Evolutionary conservation across 768 basidiomycete genomes (phyloP), one percentile per base, ranked within the genome.

Genomic region (Suillus ampliporus): DNA sequence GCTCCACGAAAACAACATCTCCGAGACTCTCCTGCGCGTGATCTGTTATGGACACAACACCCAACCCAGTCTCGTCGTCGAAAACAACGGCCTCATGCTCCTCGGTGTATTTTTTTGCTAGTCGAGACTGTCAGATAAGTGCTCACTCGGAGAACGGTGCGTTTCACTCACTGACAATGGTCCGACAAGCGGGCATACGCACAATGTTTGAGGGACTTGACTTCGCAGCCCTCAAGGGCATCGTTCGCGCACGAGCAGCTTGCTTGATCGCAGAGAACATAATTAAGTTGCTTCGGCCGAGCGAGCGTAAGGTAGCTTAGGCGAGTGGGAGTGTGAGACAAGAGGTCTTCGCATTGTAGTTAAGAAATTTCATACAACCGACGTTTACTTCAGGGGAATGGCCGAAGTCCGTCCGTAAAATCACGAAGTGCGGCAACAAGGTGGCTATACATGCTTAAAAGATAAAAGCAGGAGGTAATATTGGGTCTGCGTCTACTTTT

Each of bases 1-100:
- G 84, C 75, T 99, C 97, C 53, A 99, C 95, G 78, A 93, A 99
- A 52, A 99, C 97, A 57, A 99, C 94, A 74, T 99, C 97, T 37
- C 97, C 97, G 3, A 99, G 84, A 38, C 89, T 88, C 54, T 88
- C 83, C 75, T 98, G 95, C 2, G 97, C 97, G 72, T 97, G 91
- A 72, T 97, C 81, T 17, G 97, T 98, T 72, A 99, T 92, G 47
- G 87, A 86, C 48, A 99, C 82, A 9, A 85, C 89, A 41, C 94
- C 97, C 34, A 95, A 67, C 41, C 88, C 87, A 21, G 91, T 91
- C 44, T 78, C 72, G 61, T 91, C 85, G 74, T 99, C 95, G 73
- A 87, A 93, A 38, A 81, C 76, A 62, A 98, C 83, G 60, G 88
- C 85, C 80, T 99, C 97, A 76, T 99, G 97, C 63, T 96, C 95